phyloP scores from a whole-genome alignment of 1,139 yeast species.

The Taphrina communis region DNA sequence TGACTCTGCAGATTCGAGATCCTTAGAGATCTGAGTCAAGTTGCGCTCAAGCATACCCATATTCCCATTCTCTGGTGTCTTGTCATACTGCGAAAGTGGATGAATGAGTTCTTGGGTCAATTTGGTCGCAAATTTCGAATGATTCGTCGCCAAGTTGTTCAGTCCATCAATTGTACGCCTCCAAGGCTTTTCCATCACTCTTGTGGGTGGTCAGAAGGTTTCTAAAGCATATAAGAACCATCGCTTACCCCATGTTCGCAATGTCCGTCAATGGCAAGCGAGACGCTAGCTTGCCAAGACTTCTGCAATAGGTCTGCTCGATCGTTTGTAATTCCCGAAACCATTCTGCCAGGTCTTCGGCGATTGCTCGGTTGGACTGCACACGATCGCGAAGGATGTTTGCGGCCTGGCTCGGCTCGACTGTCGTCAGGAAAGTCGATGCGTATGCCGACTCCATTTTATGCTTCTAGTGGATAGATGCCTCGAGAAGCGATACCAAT shows the following conservation, averaged over 20 bases:
- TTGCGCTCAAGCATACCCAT: conserved; percentile 38
- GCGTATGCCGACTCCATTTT: conserved; percentile 38
- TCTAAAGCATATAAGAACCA: not conserved
- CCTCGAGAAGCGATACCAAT: too few relatives aligned
- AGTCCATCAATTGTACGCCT: conserved; percentile 21
- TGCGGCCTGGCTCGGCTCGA: conserved; percentile 34
- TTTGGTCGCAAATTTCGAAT: conserved; percentile 35
- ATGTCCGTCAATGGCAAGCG: conserved; percentile 23
- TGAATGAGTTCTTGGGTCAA: conserved; percentile 21
- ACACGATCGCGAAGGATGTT: conserved; percentile 32
- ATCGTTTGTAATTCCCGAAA: conserved; percentile 31
- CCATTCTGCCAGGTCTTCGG: conserved; percentile 38
- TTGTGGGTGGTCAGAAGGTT: not conserved
- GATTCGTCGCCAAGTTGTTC: conserved; percentile 22
- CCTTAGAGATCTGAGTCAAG: conserved; percentile 16
- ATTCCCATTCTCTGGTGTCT: conserved; percentile 29
- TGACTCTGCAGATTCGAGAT: conserved; percentile 32
- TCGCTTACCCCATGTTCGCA: conserved; percentile 30
- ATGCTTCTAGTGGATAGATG: not conserved
- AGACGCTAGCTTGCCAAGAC: conserved; percentile 34
- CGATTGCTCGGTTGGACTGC: conserved; percentile 11
- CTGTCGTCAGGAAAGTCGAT: conserved; percentile 30
- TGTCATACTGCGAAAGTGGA: conserved; percentile 32
- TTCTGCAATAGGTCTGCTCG: conserved; percentile 34
- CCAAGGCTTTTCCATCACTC: conserved; percentile 39